phyloP scores from a whole-genome alignment of 2,329 filamentous ascomycete genomes.

The Trichoderma koningii region DNA sequence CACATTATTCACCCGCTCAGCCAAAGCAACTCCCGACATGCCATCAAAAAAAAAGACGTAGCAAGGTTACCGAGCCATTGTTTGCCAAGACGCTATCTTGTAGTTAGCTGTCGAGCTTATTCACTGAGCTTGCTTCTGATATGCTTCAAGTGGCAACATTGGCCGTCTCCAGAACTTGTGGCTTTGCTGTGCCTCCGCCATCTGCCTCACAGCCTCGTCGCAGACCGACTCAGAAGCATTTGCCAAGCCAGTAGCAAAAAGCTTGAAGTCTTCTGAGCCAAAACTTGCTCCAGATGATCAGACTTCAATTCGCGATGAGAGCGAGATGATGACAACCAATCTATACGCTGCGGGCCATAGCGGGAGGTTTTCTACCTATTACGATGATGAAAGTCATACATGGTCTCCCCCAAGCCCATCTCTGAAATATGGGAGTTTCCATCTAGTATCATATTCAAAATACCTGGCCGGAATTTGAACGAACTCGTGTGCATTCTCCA shows the following conservation, averaged over 20 bases:
- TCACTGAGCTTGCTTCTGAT: too few relatives aligned
- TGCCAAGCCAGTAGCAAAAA: constrained; percentile 18
- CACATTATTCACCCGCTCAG: too few relatives aligned
- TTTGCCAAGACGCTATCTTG: too few relatives aligned
- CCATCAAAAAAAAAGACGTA: too few relatives aligned
- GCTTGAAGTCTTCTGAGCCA: not conserved
- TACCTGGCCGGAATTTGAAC: too few relatives aligned
- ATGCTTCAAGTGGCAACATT: too few relatives aligned
- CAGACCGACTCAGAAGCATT: not conserved
- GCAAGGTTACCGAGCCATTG: too few relatives aligned
- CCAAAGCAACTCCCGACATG: too few relatives aligned
- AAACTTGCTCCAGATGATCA: not conserved
- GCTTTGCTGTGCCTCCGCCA: constrained; percentile 11
- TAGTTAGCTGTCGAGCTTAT: too few relatives aligned
- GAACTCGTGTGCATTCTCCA: too few relatives aligned
- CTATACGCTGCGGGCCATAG: not conserved
- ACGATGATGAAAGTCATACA: not conserved
- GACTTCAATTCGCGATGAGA: not conserved
- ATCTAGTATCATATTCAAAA: too few relatives aligned
- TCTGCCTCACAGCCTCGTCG: not conserved
- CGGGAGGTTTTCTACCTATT: not conserved
- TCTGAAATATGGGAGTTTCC: not conserved
- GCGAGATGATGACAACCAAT: not conserved
- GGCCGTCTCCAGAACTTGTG: not conserved
- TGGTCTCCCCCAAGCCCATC: not conserved